These are phyloP conservation scores for Psidium guajava DNA, from an alignment of 345 rosid genomes.

Conservation along the genomic window DNA sequence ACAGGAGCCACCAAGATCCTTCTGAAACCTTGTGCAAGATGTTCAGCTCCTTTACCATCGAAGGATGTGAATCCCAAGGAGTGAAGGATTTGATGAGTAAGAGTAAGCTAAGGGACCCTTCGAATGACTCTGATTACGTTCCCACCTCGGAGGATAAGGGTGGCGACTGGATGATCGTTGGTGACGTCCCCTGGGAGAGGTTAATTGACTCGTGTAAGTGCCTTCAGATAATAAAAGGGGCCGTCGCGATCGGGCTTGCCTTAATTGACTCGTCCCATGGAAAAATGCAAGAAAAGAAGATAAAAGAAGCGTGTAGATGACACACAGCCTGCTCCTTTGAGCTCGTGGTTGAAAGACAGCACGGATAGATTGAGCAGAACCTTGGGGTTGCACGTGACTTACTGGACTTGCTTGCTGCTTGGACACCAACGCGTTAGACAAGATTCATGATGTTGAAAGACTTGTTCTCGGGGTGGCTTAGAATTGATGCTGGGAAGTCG, in stretches of 20 bases:
- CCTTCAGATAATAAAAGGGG: slow-evolving; percentile 75
- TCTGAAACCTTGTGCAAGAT: slow-evolving; percentile 54
- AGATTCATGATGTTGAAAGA: no score
- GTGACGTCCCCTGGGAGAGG: slow-evolving; percentile 96
- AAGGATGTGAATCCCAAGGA: slow-evolving; percentile 55
- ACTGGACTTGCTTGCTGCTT: no score
- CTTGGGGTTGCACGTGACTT: no score
- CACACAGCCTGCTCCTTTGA: slow-evolving; percentile 21
- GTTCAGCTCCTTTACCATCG: slow-evolving; percentile 76
- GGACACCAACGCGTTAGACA: no score
- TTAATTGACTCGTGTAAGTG: slow-evolving; percentile 82
- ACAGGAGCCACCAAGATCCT: slow-evolving; percentile 52
- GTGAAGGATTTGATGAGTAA: slow-evolving; percentile 69
- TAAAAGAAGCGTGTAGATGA: slow-evolving; percentile 8
- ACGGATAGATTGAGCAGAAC: no score
- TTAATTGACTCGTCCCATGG: slow-evolving; percentile 81
- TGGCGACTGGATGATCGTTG: slow-evolving; percentile 95
- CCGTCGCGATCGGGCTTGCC: slow-evolving; percentile 70
- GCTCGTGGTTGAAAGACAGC: no score
- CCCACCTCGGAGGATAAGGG: slow-evolving; percentile 90
- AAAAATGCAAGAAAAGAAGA: slow-evolving; percentile 61
- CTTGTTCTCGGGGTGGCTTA: no score
- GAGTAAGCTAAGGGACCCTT: slow-evolving; percentile 54
- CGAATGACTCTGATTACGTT: slow-evolving; percentile 61
- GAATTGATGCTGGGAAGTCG: no score